Evolutionary conservation across 179 eudicot genomes (phyloP), one percentile per base, ranked within the genome.

Genomic region (Sideroxylon spinosum): DNA sequence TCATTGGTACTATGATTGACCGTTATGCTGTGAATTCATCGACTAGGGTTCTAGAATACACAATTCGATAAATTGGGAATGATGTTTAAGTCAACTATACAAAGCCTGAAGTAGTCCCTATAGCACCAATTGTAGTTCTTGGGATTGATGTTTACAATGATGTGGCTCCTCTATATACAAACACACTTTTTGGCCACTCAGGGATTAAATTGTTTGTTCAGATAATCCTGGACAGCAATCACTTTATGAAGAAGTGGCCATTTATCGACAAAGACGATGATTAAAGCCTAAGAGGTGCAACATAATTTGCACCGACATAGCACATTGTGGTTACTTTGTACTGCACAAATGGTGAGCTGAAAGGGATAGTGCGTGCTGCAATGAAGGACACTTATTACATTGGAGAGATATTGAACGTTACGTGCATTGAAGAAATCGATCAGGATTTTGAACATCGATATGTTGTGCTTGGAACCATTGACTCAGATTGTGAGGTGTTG

Each of bases 201-300:
- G 86, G 0, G 5, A 37, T 75, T 13, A 84, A 86, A 14, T 63
- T 85, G 72, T 88, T 91, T 0, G 88, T 74, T 59, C 83, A 82
- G 26, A 86, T 82, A n/a, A 80, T 93, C 49, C 49, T 93, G 23
- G 89, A 93, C 79, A 85, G 97, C 85, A 93, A 95, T 37, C 79
- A 84, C 57, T 91, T 93, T 53, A 87, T 86, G 20, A 95, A 93
- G 81, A 91, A 90, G 64, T 93, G 93, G 95, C 90, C 93, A 6
- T 86, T 93, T 52, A 61, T 46, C 22, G 98, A 94, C 66, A 80
- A 79, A 26, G 79, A 83, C 10, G 96, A 91, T 37, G 87, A 90
- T 22, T 26, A 81, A 23, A n/a, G n/a, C n/a, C 81, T 94, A 28
- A 85, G 96, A 75, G 91, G n/a, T n/a, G n/a, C n/a, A n/a, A 86